Evolutionary conservation across 176 grass and related monocot genomes (phyloP), one percentile per base, ranked within the genome.

Genomic region (Bothriochloa decipiens): DNA sequence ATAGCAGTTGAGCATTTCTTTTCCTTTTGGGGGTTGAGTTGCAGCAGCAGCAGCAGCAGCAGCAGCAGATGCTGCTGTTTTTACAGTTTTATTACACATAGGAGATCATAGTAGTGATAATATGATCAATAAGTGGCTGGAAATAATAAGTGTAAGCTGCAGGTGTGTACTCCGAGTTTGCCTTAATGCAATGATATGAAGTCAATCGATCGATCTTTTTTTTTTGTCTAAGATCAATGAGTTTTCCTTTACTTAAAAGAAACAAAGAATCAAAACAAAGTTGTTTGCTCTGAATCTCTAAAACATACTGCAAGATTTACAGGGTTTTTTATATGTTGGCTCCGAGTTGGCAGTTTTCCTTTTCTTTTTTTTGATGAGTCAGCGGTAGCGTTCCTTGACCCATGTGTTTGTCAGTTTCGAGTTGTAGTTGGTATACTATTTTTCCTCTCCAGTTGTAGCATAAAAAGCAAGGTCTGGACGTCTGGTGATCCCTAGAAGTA

Each of bases 121-220:
- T 68, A 39, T 28, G 52, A 28, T 75, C 17, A 69, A 89, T 71
- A 81, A 75, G 63, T 85, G 82, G 50, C 64, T 75, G 28, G 37
- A 50, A 68, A 89, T 68, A 89, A 81, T 33, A 7, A 18, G 7
- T 75, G 11, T 85, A 68, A 77, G 40, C 26, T 73, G 35, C 68
- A 14, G 39, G 37, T 70, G 37, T 70, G 68, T 70, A 70, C 36
- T 70, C 36, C 20, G 13, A 65, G 25, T 65, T 32, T 39, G 33
- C 16, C 15, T 58, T 77, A 9, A 40, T 73, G 81, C 23, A 73
- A 63, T 72, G 14, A 83, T 67, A 66, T 73, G 22, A 11, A 66
- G 58, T 26, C 22, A 23, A 60, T 60, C 57, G 0, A 60, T 11
- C 6, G 10, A 11, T 25, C 57, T 61, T 61, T 61, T 8, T 61